Conservation (phyloP, 1,139 yeast genomes). For the Nematodospora anomalae region DNA sequence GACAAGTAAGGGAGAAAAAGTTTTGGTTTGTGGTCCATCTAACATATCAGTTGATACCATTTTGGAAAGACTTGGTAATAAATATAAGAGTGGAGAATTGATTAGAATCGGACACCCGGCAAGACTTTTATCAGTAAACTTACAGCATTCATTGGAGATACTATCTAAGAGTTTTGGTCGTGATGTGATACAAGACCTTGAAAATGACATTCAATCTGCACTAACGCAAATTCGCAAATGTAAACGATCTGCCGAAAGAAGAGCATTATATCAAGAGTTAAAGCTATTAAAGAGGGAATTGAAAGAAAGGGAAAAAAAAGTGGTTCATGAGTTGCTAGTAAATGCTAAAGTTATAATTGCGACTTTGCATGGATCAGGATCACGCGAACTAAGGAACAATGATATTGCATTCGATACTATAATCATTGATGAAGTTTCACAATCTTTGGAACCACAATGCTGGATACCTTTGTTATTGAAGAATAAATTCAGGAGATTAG, state of each 20-base stretch:
- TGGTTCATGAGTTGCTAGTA: slow-evolving; percentile 56
- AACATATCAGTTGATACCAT: slow-evolving; percentile 95
- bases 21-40: slow-evolving; percentile 92
- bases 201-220: slow-evolving; percentile 65
- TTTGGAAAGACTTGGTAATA: slow-evolving; percentile 65
- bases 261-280: slow-evolving; percentile 66
- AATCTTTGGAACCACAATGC: slow-evolving; percentile 90
- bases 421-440: slow-evolving; percentile 94
- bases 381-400: slow-evolving; percentile 51
- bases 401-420: slow-evolving; percentile 68
- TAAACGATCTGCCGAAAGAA: slow-evolving; percentile 63
- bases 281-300: slow-evolving; percentile 71
- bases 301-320: slow-evolving; percentile 61
- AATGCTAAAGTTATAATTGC: slow-evolving; percentile 71
- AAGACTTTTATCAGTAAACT: slow-evolving; percentile 60
- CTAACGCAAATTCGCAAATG: slow-evolving; percentile 63
- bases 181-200: slow-evolving; percentile 64
- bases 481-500: slow-evolving; percentile 55
- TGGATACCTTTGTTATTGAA: slow-evolving; percentile 90
- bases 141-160: slow-evolving; percentile 76
- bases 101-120: slow-evolving; percentile 95
- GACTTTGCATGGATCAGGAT: slow-evolving; percentile 87
- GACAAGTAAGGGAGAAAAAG: slow-evolving; percentile 59
- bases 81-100: slow-evolving; percentile 36
- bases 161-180: slow-evolving; percentile 54